Evolutionary conservation across 164 flowering plant genomes (phyloP).

Genomic region (Nymphaea thermarum): DNA sequence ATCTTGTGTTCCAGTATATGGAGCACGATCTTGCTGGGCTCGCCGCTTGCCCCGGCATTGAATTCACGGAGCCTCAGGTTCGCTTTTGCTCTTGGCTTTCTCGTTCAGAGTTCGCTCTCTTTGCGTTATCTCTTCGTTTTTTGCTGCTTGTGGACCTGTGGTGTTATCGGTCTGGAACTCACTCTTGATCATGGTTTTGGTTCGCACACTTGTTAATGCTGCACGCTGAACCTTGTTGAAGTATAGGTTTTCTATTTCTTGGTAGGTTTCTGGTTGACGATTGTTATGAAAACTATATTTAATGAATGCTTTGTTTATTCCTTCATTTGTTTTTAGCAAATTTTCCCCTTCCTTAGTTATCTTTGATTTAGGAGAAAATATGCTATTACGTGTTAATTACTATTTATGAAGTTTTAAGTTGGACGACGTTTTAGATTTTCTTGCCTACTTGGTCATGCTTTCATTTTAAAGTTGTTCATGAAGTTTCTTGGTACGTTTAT

Average conservation of each 20-base stretch:
- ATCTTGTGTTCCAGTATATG: constrained; percentile 86
- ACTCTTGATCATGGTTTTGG: neutral
- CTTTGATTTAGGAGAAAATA: neutral
- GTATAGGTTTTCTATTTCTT: neutral
- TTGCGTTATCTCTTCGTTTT: neutral
- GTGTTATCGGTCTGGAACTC: neutral
- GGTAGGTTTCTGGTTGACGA: neutral
- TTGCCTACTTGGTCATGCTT: too few relatives aligned
- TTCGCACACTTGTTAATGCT: neutral
- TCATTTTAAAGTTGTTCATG: too few relatives aligned
- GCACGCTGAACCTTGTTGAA: neutral
- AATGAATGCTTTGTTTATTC: neutral
- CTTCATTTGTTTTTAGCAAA: neutral
- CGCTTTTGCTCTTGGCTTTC: neutral
- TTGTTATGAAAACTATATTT: neutral
- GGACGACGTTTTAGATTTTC: too few relatives aligned
- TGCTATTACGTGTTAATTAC: too few relatives aligned
- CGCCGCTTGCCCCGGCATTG: constrained; percentile 50
- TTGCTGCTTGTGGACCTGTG: neutral
- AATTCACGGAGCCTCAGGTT: constrained; percentile 80
- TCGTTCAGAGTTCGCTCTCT: neutral
- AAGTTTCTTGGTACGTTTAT: too few relatives aligned
- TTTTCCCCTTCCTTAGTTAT: neutral
- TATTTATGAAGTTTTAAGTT: too few relatives aligned
- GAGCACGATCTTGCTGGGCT: constrained; percentile 95